Evolutionary conservation across 305 asterid species (phyloP), one percentile per base, ranked within the genome.

Genomic region (Ajuga reptans): DNA sequence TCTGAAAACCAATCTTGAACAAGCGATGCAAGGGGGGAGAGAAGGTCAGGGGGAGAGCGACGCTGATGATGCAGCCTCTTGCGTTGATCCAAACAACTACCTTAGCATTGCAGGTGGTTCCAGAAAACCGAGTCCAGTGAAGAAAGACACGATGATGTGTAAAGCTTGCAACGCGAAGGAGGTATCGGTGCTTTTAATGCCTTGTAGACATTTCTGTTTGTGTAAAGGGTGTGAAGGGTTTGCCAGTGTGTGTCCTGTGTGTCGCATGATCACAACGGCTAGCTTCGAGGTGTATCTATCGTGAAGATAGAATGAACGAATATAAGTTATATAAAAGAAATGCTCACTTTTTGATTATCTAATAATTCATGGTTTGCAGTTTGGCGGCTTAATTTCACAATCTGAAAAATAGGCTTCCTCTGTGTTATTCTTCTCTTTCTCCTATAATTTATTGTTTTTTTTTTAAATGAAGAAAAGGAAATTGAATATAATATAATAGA

Each of bases 171-270:
- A 80, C 66, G 53, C 3, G 12, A 87, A 82, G 84, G 92, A 81
- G 83, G 96, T 84, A 9, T 84, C 83, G 5, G 34, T 89, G 39
- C 78, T 91, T 69, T 73, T 91, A 78, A 83, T 91, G 91, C 98
- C 96, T 7, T 91, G 98, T 69, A 82, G 95, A 69, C 98, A 91
- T 67, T 86, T 91, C 65, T 91, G 97, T 80, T 66, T 89, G 79
- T 91, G 97, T 84, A 86, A 67, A 84, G 94, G 80, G 72, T 91
- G 97, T 70, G 92, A 86, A 64, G 84, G 82, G 63, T 75, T 80
- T 54, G 91, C 78, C 14, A 71, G 72, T 73, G 82, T 75, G 41
- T 87, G 97, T 69, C 97, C 97, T 57, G 91, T 87, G 49, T 89
- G 97, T 74, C 85, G 79, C 75, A 64, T 75, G 84, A 73, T 78